These are phyloP conservation scores for Plectranthus barbatus DNA, from an alignment of 257 asterid species.

Conservation along the genomic window DNA sequence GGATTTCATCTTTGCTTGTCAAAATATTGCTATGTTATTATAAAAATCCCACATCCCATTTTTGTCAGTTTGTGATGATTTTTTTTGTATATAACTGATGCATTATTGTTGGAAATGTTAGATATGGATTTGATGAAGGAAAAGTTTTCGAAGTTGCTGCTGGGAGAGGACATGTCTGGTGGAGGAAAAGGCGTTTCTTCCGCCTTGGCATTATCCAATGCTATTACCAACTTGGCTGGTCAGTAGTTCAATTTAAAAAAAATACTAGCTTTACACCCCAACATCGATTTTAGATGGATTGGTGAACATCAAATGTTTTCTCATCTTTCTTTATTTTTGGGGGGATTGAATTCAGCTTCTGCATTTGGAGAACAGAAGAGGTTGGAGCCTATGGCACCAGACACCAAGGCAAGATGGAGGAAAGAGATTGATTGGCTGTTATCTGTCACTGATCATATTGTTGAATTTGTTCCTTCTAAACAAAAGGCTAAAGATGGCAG, in stretches of 20 bases:
- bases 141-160: slow-evolving; percentile 77
- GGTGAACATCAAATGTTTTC: no score
- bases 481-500: slow-evolving; percentile 69
- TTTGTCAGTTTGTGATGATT: no score
- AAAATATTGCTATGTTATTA: neutral
- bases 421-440: slow-evolving; percentile 91
- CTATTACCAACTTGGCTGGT: slow-evolving; percentile 92
- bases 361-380: slow-evolving; percentile 80
- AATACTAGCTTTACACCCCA: no score
- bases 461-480: slow-evolving; percentile 79
- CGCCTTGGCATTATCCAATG: slow-evolving; percentile 88
- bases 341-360: slow-evolving; percentile 56
- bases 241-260: no score
- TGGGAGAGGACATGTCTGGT: slow-evolving; percentile 99
- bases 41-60: no score
- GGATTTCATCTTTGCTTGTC: no score
- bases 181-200: slow-evolving; percentile 97
- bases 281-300: no score
- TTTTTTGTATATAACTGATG: neutral
- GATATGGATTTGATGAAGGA: slow-evolving; percentile 85
- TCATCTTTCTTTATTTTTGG: no score
- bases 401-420: slow-evolving; percentile 66
- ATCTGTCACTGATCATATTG: slow-evolving; percentile 87
- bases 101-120: neutral
- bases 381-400: slow-evolving; percentile 85